These are phyloP conservation scores for Triangularia verruculosa DNA, from an alignment of 2,329 filamentous ascomycete species.

Conservation along the genomic window DNA sequence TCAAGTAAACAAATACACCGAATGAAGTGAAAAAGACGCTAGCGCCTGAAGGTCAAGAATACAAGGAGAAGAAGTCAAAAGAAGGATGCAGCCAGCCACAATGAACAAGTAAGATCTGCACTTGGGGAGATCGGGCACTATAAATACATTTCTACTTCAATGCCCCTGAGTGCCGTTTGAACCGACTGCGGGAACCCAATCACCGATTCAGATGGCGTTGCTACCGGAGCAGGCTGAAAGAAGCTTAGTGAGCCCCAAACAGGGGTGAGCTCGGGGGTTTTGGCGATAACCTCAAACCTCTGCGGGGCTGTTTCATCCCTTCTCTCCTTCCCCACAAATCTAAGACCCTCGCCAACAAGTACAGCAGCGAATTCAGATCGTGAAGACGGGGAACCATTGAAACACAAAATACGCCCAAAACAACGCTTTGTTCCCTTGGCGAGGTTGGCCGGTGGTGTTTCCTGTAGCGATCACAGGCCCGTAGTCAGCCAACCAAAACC, in stretches of 20 bases:
- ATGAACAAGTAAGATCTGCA: constrained; percentile 7
- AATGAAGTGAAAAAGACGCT: neutral
- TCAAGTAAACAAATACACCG: neutral
- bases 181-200: neutral
- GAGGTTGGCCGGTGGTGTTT: neutral
- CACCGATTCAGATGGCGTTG: neutral
- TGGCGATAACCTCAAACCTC: neutral
- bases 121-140: neutral
- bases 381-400: neutral
- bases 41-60: neutral
- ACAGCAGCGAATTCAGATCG: neutral
- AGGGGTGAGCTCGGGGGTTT: neutral
- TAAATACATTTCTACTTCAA: neutral
- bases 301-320: constrained; percentile 3
- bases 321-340: neutral
- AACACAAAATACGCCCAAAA: constrained; percentile 1
- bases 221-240: neutral
- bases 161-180: neutral
- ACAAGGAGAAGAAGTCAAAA: neutral
- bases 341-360: neutral
- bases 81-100: constrained; percentile 8
- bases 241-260: neutral
- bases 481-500: neutral
- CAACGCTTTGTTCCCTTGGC: neutral
- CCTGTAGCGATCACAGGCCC: neutral